Conservation (phyloP, 176 grass and related monocot genomes). For the Zea luxurians region DNA sequence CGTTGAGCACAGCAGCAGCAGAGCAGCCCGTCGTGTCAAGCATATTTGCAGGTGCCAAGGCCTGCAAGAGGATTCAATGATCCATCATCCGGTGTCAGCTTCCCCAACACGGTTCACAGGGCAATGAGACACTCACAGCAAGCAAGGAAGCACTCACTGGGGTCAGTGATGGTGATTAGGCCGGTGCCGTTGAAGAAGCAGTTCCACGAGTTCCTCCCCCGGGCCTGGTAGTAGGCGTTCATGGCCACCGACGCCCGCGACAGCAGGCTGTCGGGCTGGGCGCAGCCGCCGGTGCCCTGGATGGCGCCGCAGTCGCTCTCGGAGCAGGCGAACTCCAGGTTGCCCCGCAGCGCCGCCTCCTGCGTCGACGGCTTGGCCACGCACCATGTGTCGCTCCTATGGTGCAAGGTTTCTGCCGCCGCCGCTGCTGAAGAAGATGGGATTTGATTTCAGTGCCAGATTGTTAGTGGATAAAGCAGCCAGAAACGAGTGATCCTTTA, state of each 20-base stretch:
- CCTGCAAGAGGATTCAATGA: slow-evolving; percentile 16
- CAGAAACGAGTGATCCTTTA: slow-evolving; percentile 9
- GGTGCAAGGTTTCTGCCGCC: background rate
- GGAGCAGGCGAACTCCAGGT: slow-evolving; percentile 59
- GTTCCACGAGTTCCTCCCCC: slow-evolving; percentile 59
- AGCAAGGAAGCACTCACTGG: slow-evolving; percentile 38
- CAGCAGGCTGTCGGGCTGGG: background rate
- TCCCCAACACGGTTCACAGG: background rate
- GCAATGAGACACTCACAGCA: background rate
- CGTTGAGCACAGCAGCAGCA: no score
- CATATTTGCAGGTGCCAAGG: slow-evolving; percentile 47
- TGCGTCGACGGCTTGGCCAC: slow-evolving; percentile 42
- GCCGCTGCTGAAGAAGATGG: background rate
- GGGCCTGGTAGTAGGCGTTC: slow-evolving; percentile 59
- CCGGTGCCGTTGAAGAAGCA: slow-evolving; percentile 64
- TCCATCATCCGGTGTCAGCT: background rate
- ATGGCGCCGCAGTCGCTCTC: slow-evolving; percentile 46
- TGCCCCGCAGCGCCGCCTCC: slow-evolving; percentile 28
- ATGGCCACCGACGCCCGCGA: slow-evolving; percentile 41
- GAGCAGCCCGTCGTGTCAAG: background rate
- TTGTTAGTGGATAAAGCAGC: background rate
- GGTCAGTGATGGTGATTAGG: slow-evolving; percentile 53
- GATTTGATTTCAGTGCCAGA: background rate
- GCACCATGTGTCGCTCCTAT: slow-evolving; percentile 52
- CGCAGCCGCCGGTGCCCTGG: slow-evolving; percentile 35